Conservation (phyloP, 208 protist species). For the Trypanosoma brucei region DNA sequence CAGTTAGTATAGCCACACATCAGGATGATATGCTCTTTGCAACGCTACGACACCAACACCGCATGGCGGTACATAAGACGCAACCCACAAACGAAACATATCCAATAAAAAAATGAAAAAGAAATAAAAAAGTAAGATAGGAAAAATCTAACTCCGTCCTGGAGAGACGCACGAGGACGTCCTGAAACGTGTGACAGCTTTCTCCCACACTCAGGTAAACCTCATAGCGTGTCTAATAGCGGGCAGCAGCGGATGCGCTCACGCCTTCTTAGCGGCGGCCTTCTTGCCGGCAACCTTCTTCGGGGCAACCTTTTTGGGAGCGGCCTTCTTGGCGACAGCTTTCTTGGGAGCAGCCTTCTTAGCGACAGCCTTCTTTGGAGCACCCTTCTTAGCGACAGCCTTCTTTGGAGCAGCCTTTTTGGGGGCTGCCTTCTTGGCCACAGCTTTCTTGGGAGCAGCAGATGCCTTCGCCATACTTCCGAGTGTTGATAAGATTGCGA, state of each 20-base stretch:
- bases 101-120: too few species aligned
- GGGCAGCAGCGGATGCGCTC: not conserved
- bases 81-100: too few species aligned
- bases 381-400: constrained; percentile 8
- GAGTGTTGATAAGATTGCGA: too few species aligned
- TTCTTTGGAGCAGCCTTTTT: constrained; percentile 14
- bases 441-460: constrained; percentile 26
- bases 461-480: constrained; percentile 22
- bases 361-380: not conserved
- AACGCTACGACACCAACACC: too few species aligned
- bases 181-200: not conserved
- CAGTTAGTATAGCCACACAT: too few species aligned
- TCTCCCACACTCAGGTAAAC: not conserved
- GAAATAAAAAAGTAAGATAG: too few species aligned
- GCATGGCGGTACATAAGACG: too few species aligned
- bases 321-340: not conserved
- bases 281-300: constrained; percentile 4
- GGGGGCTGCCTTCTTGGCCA: constrained; percentile 25
- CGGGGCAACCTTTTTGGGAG: constrained; percentile 14
- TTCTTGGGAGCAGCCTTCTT: constrained; percentile 16
- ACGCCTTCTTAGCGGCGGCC: constrained; percentile 1
- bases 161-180: too few species aligned
- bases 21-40: too few species aligned
- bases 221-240: not conserved
- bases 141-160: too few species aligned